Conservation (phyloP, 768 basidiomycete species). For the Astraeus odoratus region DNA sequence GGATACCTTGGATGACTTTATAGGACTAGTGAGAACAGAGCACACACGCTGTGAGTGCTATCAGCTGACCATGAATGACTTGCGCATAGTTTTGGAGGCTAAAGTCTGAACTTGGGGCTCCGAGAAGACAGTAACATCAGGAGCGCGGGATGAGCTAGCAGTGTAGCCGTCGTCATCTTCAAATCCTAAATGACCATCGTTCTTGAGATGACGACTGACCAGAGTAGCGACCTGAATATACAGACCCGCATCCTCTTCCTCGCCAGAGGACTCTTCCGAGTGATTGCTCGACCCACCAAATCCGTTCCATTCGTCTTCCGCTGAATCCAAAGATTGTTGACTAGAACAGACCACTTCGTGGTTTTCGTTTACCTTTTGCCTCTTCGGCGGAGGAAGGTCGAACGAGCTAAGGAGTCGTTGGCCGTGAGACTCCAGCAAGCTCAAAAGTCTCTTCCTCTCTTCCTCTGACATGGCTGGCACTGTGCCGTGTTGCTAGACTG, state of each 20-base stretch:
- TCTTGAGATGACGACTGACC: background rate
- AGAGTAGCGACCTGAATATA: background rate
- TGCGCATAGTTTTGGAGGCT: constrained; percentile 41
- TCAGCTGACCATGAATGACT: constrained; percentile 66
- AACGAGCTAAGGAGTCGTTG: constrained; percentile 40
- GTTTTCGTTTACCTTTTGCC: constrained; percentile 11
- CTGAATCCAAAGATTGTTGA: too few species aligned
- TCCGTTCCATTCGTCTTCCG: constrained; percentile 39
- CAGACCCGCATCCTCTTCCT: constrained; percentile 15
- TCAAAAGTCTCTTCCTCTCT: constrained; percentile 30
- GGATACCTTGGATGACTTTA: constrained; percentile 71
- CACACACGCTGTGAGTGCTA: background rate
- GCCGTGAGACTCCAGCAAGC: constrained; percentile 39
- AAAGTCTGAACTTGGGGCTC: constrained; percentile 26
- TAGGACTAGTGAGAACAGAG: background rate
- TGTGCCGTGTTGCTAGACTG: too few species aligned
- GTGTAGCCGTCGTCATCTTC: constrained; percentile 43
- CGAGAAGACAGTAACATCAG: constrained; percentile 54
- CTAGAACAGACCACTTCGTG: background rate
- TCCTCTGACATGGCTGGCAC: constrained; percentile 9
- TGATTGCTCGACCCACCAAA: constrained; percentile 14
- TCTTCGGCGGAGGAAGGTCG: constrained; percentile 18
- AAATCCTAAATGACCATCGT: constrained; percentile 26
- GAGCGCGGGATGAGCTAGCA: constrained; percentile 26
- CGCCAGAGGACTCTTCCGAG: constrained; percentile 10